These are phyloP conservation scores for Ophiostoma perfectum DNA, from an alignment of 2,329 filamentous ascomycete species.

Conservation along the genomic window DNA sequence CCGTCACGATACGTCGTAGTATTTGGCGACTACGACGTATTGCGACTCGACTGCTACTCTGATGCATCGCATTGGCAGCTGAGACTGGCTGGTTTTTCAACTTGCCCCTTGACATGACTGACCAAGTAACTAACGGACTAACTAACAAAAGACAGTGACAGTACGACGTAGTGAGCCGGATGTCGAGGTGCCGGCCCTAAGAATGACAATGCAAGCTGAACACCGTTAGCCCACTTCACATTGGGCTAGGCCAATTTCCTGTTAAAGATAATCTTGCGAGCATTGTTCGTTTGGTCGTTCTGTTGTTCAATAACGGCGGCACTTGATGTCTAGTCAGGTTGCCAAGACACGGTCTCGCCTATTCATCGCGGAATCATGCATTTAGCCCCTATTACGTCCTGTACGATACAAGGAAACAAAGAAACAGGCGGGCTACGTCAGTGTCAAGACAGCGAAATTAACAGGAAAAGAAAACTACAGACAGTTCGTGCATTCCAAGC, in stretches of 20 bases:
- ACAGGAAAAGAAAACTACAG: background rate
- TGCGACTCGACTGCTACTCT: background rate
- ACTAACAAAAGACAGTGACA: no score
- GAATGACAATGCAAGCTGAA: background rate
- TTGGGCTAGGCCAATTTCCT: background rate
- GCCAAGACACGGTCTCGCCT: no score
- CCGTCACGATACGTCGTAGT: background rate
- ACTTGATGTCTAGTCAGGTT: no score
- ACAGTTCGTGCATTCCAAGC: background rate
- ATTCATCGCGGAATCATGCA: background rate
- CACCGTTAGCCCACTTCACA: background rate
- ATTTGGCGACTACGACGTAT: background rate
- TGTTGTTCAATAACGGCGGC: background rate
- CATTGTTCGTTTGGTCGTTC: background rate
- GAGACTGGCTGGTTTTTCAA: background rate
- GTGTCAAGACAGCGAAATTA: background rate
- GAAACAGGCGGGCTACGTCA: no score
- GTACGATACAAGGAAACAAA: no score
- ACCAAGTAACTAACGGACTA: no score
- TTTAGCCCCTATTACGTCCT: background rate
- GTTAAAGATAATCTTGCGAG: constrained; percentile 2
- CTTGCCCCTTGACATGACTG: no score
- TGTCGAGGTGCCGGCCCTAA: background rate
- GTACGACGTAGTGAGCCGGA: background rate
- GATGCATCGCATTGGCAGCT: background rate